Base-by-base conservation (phyloP, 768 basidiomycete genomes). In the Leccinum fibrillosum region DNA sequence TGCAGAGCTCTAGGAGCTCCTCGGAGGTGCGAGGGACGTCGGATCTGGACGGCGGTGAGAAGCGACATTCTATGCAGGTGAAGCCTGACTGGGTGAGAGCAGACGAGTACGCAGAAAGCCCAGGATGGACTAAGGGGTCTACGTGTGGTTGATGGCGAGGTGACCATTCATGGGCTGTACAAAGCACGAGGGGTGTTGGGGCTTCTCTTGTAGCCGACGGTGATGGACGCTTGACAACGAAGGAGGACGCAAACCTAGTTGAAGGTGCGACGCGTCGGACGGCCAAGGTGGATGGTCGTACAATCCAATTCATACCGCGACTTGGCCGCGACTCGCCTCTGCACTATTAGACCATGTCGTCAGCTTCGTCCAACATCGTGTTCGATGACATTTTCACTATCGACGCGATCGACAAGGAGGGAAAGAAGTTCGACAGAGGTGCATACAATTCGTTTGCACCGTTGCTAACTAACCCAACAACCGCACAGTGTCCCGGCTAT, bases 401-500 rank as follows among this genome's bases (percentile, higher is more conserved):
- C 64, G 82, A 83, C 63, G 86, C 75, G 47, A 90, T 95, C 52
- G 88, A 95, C 78, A 86, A 85, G 73, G 95, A 94, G 65, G 96
- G 96, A 49, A 97, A 91, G 79, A 97, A 95, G 73, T 99, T 98
- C 66, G 97, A 99, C 75, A 80, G 96, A 87, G 96, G 96, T 95
- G 45, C 44, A 48, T 39, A 23, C 35, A 53, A 25, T 49, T 52
- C 13, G 35, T 42, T 28, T 13, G 35, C 37, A 34, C 7, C 44
- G 21, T 34, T 42, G 30, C 58, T 62, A 21, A 69, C 59, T 62
- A 21, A 69, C 58, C 23, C 32, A 15, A 44, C 17, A 30, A 44
- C n/a, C 39, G 35, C 34, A 25, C 72, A 98, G 97, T 99, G 35
- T 96, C 96, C 23, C 86, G 97, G 32, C 82, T 98, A 51, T 86